These are phyloP conservation scores for Middelhovenomyces tepae DNA, from an alignment of 805 yeast species.

Conservation along the genomic window DNA sequence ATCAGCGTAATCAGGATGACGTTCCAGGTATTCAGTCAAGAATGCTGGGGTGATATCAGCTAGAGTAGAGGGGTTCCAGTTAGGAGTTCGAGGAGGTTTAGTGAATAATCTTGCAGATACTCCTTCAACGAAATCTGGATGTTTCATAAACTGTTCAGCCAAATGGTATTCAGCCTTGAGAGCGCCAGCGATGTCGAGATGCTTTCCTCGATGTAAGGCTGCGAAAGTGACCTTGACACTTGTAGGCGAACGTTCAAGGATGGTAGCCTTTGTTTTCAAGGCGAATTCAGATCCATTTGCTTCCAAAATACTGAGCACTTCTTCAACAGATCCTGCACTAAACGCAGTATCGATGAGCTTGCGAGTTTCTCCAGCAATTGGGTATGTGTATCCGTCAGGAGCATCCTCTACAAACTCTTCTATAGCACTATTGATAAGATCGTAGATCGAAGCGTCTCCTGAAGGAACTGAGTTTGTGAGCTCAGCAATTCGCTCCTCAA, in stretches of 20 bases:
- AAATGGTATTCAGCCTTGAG: slow-evolving; percentile 63
- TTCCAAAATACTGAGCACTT: slow-evolving; percentile 46
- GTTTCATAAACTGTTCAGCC: slow-evolving; percentile 65
- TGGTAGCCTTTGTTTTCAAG: slow-evolving; percentile 40
- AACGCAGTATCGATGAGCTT: slow-evolving; percentile 63
- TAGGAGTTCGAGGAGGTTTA: slow-evolving; percentile 47
- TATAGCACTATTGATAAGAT: slow-evolving; percentile 59
- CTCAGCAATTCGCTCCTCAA: slow-evolving; percentile 30
- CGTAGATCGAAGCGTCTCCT: slow-evolving; percentile 23
- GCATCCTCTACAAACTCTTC: slow-evolving; percentile 69
- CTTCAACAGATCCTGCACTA: slow-evolving; percentile 40
- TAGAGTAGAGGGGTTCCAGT: slow-evolving; percentile 39
- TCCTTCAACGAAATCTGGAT: slow-evolving; percentile 48
- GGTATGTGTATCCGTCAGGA: slow-evolving; percentile 55
- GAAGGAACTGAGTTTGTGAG: too few relatives aligned
- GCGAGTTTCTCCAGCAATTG: slow-evolving; percentile 47
- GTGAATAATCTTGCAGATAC: slow-evolving; percentile 37
- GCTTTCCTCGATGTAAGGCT: slow-evolving; percentile 52
- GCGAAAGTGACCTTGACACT: slow-evolving; percentile 67
- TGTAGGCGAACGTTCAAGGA: slow-evolving; percentile 65
- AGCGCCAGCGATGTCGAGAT: slow-evolving; percentile 52
- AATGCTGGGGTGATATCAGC: slow-evolving; percentile 27
- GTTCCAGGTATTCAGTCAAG: slow-evolving; percentile 22
- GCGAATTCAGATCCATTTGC: slow-evolving; percentile 62
- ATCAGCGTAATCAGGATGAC: slow-evolving; percentile 23